These are phyloP conservation scores for Xylona heveae DNA, from an alignment of 495 filamentous ascomycete species.

Conservation along the genomic window DNA sequence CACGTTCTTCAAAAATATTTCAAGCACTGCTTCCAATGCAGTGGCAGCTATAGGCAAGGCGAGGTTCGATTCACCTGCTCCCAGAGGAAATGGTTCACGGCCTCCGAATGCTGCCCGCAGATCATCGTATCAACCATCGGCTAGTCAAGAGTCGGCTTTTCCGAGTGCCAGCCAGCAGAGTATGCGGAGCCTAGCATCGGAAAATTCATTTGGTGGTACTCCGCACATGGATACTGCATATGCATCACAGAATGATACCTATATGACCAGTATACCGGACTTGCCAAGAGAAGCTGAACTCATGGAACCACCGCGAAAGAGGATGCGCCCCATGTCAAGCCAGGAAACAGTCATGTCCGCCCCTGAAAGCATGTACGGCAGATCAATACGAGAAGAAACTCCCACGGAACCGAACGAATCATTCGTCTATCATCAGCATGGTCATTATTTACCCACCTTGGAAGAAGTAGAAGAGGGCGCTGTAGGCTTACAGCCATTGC, in stretches of 20 bases:
- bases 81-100: conserved; percentile 28
- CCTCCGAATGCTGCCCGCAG: conserved; percentile 26
- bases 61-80: conserved; percentile 69
- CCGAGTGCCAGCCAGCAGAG: conserved; percentile 43
- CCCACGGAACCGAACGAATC: conserved; percentile 79
- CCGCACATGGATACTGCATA: conserved; percentile 32
- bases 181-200: conserved; percentile 12
- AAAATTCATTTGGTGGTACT: conserved; percentile 10
- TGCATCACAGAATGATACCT: conserved; percentile 17
- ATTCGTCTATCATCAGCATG: conserved; percentile 48
- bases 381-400: conserved; percentile 37
- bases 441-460: conserved; percentile 20
- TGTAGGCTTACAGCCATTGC: conserved; percentile 44
- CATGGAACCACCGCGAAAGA: conserved; percentile 70
- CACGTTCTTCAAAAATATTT: conserved; percentile 93
- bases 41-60: conserved; percentile 92
- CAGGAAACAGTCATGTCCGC: conserved; percentile 23
- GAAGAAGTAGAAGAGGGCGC: conserved; percentile 27
- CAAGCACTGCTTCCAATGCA: conserved; percentile 72
- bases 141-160: conserved; percentile 37
- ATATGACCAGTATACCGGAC: conserved; percentile 7
- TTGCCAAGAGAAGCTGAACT: conserved; percentile 17
- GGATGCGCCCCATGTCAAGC: conserved; percentile 33
- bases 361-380: conserved; percentile 24
- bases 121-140: conserved; percentile 37